Percentiles rank a stretch among this genome's conserved stretches.
Evolutionary conservation across 2,329 filamentous ascomycete genomes (phyloP).

Genomic region (Curvularia spicifera): DNA sequence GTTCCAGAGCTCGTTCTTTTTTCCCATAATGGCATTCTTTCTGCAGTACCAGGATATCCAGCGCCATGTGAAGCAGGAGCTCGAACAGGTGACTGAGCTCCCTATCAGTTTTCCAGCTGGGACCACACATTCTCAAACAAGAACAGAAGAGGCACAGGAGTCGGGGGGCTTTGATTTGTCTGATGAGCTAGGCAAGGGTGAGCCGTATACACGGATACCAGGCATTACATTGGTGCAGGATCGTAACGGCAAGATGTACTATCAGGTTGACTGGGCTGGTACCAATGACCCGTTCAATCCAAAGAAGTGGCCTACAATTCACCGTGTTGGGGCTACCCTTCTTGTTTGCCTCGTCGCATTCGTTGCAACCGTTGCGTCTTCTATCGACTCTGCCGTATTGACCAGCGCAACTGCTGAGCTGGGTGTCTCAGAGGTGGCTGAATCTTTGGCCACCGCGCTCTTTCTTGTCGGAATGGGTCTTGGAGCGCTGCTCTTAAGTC

Average conservation of each 20-base stretch:
- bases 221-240: slow-evolving; percentile 14
- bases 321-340: slow-evolving; percentile 11
- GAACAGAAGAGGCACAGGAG: neutral
- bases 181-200: slow-evolving; percentile 1
- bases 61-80: slow-evolving; percentile 8
- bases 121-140: neutral
- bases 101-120: neutral
- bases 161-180: neutral
- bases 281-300: slow-evolving; percentile 9
- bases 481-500: slow-evolving; percentile 47
- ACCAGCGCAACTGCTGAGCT: slow-evolving; percentile 59
- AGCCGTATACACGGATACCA: slow-evolving; percentile 8
- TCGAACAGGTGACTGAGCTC: slow-evolving; percentile 7
- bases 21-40: slow-evolving; percentile 9
- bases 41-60: slow-evolving; percentile 7
- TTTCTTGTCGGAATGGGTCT: slow-evolving; percentile 59
- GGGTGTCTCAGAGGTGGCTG: slow-evolving; percentile 52
- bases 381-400: slow-evolving; percentile 60
- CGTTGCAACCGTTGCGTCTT: slow-evolving; percentile 59
- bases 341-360: slow-evolving; percentile 52
- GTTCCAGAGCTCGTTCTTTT: neutral
- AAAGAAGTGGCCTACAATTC: slow-evolving; percentile 12
- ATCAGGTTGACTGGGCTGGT: slow-evolving; percentile 14
- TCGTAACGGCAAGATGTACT: slow-evolving; percentile 7
- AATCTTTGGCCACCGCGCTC: slow-evolving; percentile 56